Evolutionary conservation across 192 early-diverging fungal genomes (phyloP).

Genomic region (Mortierella alpina): DNA sequence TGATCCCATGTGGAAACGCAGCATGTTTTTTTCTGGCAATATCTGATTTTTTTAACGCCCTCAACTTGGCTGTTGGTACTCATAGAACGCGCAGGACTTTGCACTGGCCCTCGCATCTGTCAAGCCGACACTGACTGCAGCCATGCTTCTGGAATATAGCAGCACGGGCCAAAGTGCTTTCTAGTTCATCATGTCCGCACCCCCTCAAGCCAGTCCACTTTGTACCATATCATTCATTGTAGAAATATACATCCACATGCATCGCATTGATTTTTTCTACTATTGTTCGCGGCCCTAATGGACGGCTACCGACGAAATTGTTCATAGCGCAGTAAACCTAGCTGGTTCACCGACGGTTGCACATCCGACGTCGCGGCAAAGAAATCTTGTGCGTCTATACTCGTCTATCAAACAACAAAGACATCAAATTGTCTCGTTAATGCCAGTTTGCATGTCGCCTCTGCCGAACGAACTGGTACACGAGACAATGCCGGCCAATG

Average conservation of each 20-base stretch:
- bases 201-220: no score
- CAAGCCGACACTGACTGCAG: constrained; percentile 25
- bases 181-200: not conserved
- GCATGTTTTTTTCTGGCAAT: not conserved
- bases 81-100: constrained; percentile 35
- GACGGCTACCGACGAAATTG: constrained; percentile 26
- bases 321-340: constrained; percentile 36
- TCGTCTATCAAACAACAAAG: constrained; percentile 8
- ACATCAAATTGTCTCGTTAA: not conserved
- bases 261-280: not conserved
- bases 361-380: constrained; percentile 36
- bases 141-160: constrained; percentile 43
- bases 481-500: not conserved
- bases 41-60: not conserved
- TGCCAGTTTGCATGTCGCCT: no score
- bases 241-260: not conserved
- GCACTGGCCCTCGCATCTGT: constrained; percentile 15
- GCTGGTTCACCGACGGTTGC: constrained; percentile 34
- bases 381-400: constrained; percentile 39
- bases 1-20: not conserved
- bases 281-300: not conserved
- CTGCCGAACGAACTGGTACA: not conserved
- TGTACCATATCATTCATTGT: not conserved
- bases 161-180: constrained; percentile 22
- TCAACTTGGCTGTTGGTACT: not conserved